phyloP scores from a whole-genome alignment of 306 rosid species.

The Amphicarpaea edgeworthii region DNA sequence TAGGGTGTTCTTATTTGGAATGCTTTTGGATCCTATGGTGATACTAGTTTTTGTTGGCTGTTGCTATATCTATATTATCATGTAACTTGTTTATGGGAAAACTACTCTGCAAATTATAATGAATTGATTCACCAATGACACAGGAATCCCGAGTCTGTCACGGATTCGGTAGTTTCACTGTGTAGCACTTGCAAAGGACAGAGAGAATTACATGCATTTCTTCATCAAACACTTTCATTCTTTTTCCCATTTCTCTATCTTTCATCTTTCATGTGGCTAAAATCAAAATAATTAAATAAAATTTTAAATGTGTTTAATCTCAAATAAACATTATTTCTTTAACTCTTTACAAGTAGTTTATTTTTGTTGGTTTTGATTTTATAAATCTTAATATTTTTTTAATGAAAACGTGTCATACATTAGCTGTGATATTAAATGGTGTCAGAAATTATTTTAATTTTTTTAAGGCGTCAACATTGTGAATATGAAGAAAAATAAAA shows the following conservation, averaged over 20 bases:
- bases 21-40: slow-evolving; percentile 12
- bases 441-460: too few species aligned
- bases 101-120: neutral
- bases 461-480: neutral
- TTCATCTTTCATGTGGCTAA: neutral
- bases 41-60: neutral
- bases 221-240: neutral
- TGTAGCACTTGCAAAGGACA: neutral
- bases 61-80: neutral
- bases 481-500: neutral
- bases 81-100: neutral
- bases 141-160: too few species aligned
- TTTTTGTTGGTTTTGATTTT: too few species aligned
- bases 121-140: neutral
- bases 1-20: slow-evolving; percentile 13
- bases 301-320: neutral
- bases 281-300: neutral
- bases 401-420: neutral
- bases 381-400: too few species aligned
- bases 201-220: too few species aligned
- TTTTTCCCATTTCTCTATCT: neutral
- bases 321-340: neutral
- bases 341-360: too few species aligned
- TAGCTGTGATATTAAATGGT: neutral
- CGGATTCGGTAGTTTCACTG: neutral